phyloP scores from a whole-genome alignment of 192 early-diverging fungal species.

The Diversispora epigaea region DNA sequence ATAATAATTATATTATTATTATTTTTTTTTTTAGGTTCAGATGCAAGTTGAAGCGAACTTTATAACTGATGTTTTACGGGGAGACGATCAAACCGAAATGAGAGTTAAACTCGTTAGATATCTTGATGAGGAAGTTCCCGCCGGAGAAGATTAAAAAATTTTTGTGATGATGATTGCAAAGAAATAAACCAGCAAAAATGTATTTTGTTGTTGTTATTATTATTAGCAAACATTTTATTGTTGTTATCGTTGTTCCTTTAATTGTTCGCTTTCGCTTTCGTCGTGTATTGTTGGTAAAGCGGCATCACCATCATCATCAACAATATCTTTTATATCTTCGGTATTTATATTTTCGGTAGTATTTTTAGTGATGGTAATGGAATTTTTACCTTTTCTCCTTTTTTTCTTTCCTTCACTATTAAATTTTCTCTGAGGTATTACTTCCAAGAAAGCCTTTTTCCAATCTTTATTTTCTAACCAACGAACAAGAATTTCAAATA shows the following conservation, averaged over 20 bases:
- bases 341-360: too few species aligned
- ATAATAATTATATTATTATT: too few species aligned
- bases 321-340: too few species aligned
- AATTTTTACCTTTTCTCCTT: background rate
- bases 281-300: too few species aligned
- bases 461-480: conserved; percentile 80
- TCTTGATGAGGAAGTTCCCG: conserved; percentile 95
- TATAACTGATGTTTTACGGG: conserved; percentile 78
- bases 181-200: too few species aligned
- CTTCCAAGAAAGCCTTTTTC: conserved; percentile 82
- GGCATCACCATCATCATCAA: too few species aligned
- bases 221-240: too few species aligned
- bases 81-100: conserved; percentile 90
- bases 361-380: too few species aligned
- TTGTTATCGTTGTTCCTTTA: too few species aligned
- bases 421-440: conserved; percentile 90
- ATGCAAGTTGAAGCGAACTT: conserved; percentile 89
- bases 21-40: conserved; percentile 59
- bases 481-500: conserved; percentile 85
- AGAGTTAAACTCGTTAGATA: conserved; percentile 84
- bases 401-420: conserved; percentile 33
- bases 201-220: too few species aligned
- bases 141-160: conserved; percentile 77
- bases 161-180: too few species aligned
- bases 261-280: too few species aligned